Evolutionary conservation across 352 stramenopile species (phyloP), one percentile per base, ranked within the genome.

Genomic region (Phytophthora hibernalis): DNA sequence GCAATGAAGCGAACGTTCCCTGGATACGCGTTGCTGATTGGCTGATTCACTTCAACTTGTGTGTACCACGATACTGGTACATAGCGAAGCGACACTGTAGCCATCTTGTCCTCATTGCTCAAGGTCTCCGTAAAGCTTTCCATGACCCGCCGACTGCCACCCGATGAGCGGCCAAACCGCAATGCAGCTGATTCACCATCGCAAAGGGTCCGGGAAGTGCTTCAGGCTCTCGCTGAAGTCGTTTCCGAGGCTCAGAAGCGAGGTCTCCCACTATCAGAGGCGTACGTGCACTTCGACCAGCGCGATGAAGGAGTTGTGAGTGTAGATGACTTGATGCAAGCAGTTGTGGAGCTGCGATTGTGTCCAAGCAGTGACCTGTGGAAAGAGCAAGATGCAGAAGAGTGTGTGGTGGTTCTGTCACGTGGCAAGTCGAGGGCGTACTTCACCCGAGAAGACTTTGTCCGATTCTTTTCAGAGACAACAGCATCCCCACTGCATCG

Each of bases 251-350:
- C 83, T 31, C 61, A 74, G 30, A 65, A 49, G 16, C 83, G 83
- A 12, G 83, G 80, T 21, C 77, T 91, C 12, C 70, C 73, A 12
- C 55, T 90, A 9, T 72, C 61, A 6, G 71, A 81, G 24, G 87
- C 80, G 24, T 91, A 84, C 37, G 61, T 71, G 10, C 83, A 91
- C 60, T 91, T 91, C 37, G 80, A 87, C 50, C 79, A 77, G 9
- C 54, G 47, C 3, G 75, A 72, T 13, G 55, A 84, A 37, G 77
- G 77, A 0, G 66, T 89, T 21, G 81, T 90, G 2, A 70, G 76
- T 12, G 68, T 77, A 13, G 77, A 87, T 35, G 71, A 84, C 54
- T 72, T 91, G 60, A 79, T 86, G 69, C 52, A 79, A 2, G 81
- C 71, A 20, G 54, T 92, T 16, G 69, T 80, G 4, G 76, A 89